Base-by-base conservation (phyloP, 176 grass and related monocot species). In the Carex pumila region DNA sequence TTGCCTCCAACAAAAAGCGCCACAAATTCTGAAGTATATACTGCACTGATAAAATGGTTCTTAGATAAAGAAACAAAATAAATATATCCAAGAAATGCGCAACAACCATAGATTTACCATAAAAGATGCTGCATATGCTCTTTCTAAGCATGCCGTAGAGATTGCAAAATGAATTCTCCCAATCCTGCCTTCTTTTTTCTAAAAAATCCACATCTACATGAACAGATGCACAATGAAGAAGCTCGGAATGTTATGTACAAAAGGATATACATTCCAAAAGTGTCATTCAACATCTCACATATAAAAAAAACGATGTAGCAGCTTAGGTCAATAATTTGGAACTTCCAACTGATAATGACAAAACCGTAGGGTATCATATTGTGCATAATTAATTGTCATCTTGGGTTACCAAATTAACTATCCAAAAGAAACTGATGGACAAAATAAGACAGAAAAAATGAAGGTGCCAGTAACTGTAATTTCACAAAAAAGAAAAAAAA, bases 71-170 rank as follows among this genome's bases (percentile, higher is more conserved):
- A 30, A 59, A 83, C 9, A 61, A 81, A 7, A 17, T 79, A 84
- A 84, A 63, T 29, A 54, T 49, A 55, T 81, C 47, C 14, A 49
- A 75, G 34, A 79, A 79, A 75, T 18, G 39, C 9, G 17, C 17
- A 75, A 50, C 12, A 83, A 4, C 21, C 39, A 65, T 2, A 73
- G 62, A 85, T 80, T 53, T 93, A 99, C 96, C 96, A 99, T 99
- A 99, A 85, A 99, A 99, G 5, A 99, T 89, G 81, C 86, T 89
- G 52, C 89, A 81, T 62, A 84, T 71, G 71, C 92, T 93, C 81
- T 92, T 99, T 89, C 96, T 90, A 39, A 99, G 83, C 96, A 92
- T 95, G 67, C 89, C 87, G 61, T 99, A 99, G 70, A 99, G 91
- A 89, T 89, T 91, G 53, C 89, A 83, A 85, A 99, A 93, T 0